phyloP scores from a whole-genome alignment of 2,329 filamentous ascomycete genomes.

The Aspergillus unguis region DNA sequence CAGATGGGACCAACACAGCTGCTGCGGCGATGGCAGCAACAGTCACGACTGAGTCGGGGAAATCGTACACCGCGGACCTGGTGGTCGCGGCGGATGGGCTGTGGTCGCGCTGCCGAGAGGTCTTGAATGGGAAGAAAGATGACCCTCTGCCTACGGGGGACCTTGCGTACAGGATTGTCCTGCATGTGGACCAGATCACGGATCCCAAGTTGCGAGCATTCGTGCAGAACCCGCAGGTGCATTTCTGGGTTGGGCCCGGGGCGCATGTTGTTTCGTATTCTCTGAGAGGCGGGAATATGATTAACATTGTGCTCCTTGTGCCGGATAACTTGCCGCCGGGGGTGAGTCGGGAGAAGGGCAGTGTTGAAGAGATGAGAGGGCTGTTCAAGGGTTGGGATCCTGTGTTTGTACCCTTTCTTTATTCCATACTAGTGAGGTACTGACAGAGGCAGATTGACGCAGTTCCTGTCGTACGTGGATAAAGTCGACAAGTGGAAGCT shows the following conservation, averaged over 20 bases:
- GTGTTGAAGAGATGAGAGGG: constrained; percentile 58
- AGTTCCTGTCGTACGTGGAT: constrained; percentile 51
- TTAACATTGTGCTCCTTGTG: constrained; percentile 64
- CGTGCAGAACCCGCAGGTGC: constrained; percentile 51
- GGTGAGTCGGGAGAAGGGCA: constrained; percentile 52
- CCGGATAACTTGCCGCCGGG: constrained; percentile 60
- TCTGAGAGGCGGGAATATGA: constrained; percentile 56
- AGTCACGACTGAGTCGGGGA: constrained; percentile 42
- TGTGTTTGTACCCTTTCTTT: constrained; percentile 24
- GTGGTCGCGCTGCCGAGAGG: constrained; percentile 57
- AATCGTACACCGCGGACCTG: constrained; percentile 50
- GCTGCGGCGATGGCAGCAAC: constrained; percentile 18
- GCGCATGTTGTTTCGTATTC: constrained; percentile 61
- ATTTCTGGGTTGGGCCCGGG: constrained; percentile 63
- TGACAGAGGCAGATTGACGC: constrained; percentile 28
- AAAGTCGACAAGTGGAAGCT: constrained; percentile 67
- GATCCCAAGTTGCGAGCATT: constrained; percentile 52
- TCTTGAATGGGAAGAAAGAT: constrained; percentile 47
- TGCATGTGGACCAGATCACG: constrained; percentile 50
- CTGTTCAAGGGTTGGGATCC: constrained; percentile 65
- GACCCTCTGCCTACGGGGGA: constrained; percentile 60
- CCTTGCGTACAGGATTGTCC: constrained; percentile 61
- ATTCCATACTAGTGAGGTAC: background rate
- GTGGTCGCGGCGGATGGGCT: constrained; percentile 64
- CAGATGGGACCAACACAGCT: too few relatives aligned